Conservation (phyloP, 768 basidiomycete species). For the Atractiella rhizophila region DNA sequence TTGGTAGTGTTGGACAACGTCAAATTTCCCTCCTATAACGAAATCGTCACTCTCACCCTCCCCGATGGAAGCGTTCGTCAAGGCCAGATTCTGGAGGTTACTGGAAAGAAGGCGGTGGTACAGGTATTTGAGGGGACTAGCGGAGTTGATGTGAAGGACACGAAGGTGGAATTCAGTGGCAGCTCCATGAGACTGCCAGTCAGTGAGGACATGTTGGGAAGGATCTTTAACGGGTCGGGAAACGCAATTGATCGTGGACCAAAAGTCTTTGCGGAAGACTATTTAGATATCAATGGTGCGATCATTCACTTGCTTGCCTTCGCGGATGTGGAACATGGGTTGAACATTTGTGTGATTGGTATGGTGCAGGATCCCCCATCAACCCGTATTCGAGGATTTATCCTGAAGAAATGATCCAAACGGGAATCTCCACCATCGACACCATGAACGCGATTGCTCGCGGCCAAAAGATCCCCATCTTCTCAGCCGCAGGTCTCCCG, state of each 20-base stretch:
- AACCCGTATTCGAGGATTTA: conserved; percentile 96
- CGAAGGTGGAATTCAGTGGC: conserved; percentile 92
- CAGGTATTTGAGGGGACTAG: conserved; percentile 97
- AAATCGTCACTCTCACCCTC: conserved; percentile 80
- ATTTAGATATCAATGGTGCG: conserved; percentile 93
- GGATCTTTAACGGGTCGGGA: conserved; percentile 96
- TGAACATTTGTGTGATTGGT: not conserved
- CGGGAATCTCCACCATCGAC: conserved; percentile 95
- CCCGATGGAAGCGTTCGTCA: conserved; percentile 87
- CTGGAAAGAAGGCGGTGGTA: conserved; percentile 95
- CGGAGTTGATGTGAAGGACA: conserved; percentile 88
- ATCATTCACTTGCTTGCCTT: conserved; percentile 4
- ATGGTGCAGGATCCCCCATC: conserved; percentile 60
- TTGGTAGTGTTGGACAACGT: conserved; percentile 94
- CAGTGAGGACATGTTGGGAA: conserved; percentile 93
- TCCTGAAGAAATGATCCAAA: conserved; percentile 99
- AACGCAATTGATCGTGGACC: conserved; percentile 96
- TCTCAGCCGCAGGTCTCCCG: conserved; percentile 92
- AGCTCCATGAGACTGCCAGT: conserved; percentile 97
- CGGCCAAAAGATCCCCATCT: conserved; percentile 99
- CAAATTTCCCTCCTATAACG: conserved; percentile 97
- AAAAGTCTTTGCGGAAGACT: conserved; percentile 97
- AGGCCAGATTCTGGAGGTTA: conserved; percentile 91
- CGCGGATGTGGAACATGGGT: not conserved
- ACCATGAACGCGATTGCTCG: conserved; percentile 97